Percentiles rank a stretch among this genome's conserved stretches.
Evolutionary conservation across 1,284 basidiomycete genomes (phyloP).

Genomic region (Phaffia rhodozyma): DNA sequence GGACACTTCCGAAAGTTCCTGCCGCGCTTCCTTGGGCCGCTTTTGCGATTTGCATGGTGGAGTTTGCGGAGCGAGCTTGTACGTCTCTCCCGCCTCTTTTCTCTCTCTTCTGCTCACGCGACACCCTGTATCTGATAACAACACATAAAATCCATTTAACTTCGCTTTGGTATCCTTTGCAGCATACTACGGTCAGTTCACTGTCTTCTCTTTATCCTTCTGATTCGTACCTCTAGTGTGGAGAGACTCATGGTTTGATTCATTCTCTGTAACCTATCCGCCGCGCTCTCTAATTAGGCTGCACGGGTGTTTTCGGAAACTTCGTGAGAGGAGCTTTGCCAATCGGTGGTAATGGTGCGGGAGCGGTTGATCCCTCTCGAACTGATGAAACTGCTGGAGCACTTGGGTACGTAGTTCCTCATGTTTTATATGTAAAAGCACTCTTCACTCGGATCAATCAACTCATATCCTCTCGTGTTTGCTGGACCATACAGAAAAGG

Average conservation of each 20-base stretch:
- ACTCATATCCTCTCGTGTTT: neutral
- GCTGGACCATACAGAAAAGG: neutral
- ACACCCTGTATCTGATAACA: too few species aligned
- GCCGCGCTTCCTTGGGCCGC: slow-evolving; percentile 26
- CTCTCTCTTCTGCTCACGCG: neutral
- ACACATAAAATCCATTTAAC: too few species aligned
- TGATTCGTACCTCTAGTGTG: too few species aligned
- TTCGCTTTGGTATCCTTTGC: too few species aligned
- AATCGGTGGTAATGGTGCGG: slow-evolving; percentile 10
- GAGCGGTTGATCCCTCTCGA: neutral
- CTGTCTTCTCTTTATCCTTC: too few species aligned
- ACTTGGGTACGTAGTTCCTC: neutral
- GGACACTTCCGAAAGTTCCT: slow-evolving; percentile 47
- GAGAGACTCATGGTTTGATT: too few species aligned
- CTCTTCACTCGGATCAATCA: too few species aligned
- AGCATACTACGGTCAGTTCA: too few species aligned
- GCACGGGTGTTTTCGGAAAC: slow-evolving; percentile 20
- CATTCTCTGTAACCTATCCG: slow-evolving; percentile 20
- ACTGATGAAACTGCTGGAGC: neutral
- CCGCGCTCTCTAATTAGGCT: slow-evolving; percentile 2
- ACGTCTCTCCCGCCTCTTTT: slow-evolving; percentile 10
- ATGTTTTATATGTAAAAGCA: neutral
- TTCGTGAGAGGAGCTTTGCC: slow-evolving; percentile 21
- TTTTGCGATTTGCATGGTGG: slow-evolving; percentile 33
- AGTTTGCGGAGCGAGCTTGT: slow-evolving; percentile 31